Evolutionary conservation across 2,329 filamentous ascomycete species (phyloP), one percentile per base, ranked within the genome.

Genomic region (Scleromitrula shiraiana): DNA sequence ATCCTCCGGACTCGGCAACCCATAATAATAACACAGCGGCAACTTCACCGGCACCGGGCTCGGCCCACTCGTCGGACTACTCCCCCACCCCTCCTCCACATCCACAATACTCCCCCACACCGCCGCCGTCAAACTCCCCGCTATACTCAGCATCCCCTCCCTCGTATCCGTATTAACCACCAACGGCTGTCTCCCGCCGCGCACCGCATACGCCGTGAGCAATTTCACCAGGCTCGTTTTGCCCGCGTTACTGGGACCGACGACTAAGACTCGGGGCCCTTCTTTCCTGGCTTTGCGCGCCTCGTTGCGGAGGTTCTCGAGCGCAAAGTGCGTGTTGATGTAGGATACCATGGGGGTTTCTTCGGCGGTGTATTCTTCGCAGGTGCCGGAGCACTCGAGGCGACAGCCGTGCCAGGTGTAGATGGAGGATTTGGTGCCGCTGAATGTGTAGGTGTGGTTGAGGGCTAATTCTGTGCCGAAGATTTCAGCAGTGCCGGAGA

Each of bases 381-480:
- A 65, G 19, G 50, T 17, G 2, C 83, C 82, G 36, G 75, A 79
- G 50, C 96, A 74, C 66, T 96, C 87, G 52, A 98, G 70, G 45
- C 81, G 81, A 68, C 89, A 96, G 59, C 93, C 91, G 62, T 91
- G 82, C 84, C 88, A 95, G 42, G 90, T 95, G 66, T 87, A 87
- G 61, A 98, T 84, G 52, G 91, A 90, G 50, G 86, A 85, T 70
- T 94, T 94, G 57, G 78, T 78, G 48, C 88, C 86, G 38, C 78
- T 76, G 67, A 98, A 91, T 26, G 75, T 82, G 70, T 97, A 97
- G 8, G 78, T 75, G 43, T 85, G 84, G 49, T 84, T 85, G 8
- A 79, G 76, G 9, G 89, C 89, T 36, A 98, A 83, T 69, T 98
- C 93, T 47, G 91, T 90, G 63, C 93, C 93, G 64, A 97, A 95